phyloP scores from a whole-genome alignment of 1,139 yeast species.

The Kodamaea anthophila region DNA sequence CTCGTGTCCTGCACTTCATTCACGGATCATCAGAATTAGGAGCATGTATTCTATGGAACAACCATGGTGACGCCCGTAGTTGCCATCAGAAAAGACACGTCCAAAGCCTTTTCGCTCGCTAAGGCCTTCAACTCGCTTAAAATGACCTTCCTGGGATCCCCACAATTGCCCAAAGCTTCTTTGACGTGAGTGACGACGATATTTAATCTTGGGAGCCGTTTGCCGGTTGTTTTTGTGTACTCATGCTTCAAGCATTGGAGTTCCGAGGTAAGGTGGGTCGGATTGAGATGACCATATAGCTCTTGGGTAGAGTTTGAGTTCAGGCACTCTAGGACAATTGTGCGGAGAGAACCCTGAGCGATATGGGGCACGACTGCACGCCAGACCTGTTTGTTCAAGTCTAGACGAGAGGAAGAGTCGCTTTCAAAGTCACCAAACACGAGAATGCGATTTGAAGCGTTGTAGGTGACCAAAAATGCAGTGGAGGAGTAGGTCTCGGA shows the following conservation, averaged over 20 bases:
- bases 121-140: conserved; percentile 41
- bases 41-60: no score
- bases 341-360: conserved; percentile 30
- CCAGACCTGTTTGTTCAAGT: conserved; percentile 54
- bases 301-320: conserved; percentile 41
- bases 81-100: conserved; percentile 44
- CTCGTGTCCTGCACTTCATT: no score
- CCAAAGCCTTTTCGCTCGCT: conserved; percentile 28
- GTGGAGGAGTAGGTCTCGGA: conserved; percentile 29
- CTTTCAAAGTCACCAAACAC: conserved; percentile 82
- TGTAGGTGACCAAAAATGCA: conserved; percentile 46
- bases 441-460: conserved; percentile 26
- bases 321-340: conserved; percentile 72
- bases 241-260: conserved; percentile 18
- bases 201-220: conserved; percentile 23
- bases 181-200: conserved; percentile 71
- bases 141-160: conserved; percentile 54
- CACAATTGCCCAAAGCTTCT: conserved; percentile 29
- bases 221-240: not conserved
- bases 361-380: conserved; percentile 42
- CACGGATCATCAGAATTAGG: no score
- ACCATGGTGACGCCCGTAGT: conserved; percentile 42
- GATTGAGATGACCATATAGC: conserved; percentile 77
- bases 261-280: conserved; percentile 55
- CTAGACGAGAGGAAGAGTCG: conserved; percentile 41